Evolutionary conservation across 768 basidiomycete species (phyloP).

Genomic region (Calocybe gangraenosa): DNA sequence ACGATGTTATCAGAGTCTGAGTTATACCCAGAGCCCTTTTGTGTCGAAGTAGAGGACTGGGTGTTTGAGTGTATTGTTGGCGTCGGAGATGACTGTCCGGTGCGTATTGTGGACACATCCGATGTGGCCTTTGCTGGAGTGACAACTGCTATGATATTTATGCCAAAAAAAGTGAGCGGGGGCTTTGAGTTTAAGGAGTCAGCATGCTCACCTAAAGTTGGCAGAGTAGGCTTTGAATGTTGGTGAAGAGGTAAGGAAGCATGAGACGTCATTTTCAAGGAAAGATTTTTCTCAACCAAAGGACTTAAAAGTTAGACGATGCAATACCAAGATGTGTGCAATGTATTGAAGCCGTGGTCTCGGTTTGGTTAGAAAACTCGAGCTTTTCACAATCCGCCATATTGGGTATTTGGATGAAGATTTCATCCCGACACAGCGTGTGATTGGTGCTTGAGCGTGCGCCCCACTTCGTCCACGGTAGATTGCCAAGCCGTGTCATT

Average conservation of each 20-base stretch:
- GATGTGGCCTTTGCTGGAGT: not conserved
- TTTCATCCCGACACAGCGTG: not conserved
- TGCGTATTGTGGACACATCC: conserved; percentile 10
- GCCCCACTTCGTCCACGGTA: not conserved
- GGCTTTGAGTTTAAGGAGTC: not conserved
- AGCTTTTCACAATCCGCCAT: not conserved
- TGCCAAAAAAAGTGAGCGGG: not conserved
- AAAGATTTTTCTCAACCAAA: not conserved
- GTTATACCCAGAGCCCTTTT: not conserved
- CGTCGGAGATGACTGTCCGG: not conserved
- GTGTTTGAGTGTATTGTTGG: not conserved
- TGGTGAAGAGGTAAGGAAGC: not conserved
- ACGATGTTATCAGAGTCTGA: conserved; percentile 15
- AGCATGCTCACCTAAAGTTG: not conserved
- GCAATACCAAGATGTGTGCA: not conserved
- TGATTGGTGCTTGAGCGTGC: not conserved
- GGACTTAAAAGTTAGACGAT: conserved; percentile 1
- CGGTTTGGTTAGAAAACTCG: not conserved
- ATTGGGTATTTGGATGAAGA: not conserved
- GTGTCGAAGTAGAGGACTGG: not conserved
- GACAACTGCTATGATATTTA: not conserved
- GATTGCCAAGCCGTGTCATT: conserved; percentile 3
- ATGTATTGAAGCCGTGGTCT: not conserved
- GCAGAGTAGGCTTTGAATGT: no score
- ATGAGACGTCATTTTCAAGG: conserved; percentile 2